Evolutionary conservation across 1,284 basidiomycete species (phyloP), one percentile per base, ranked within the genome.

Genomic region (Tylopilus orsonianus): DNA sequence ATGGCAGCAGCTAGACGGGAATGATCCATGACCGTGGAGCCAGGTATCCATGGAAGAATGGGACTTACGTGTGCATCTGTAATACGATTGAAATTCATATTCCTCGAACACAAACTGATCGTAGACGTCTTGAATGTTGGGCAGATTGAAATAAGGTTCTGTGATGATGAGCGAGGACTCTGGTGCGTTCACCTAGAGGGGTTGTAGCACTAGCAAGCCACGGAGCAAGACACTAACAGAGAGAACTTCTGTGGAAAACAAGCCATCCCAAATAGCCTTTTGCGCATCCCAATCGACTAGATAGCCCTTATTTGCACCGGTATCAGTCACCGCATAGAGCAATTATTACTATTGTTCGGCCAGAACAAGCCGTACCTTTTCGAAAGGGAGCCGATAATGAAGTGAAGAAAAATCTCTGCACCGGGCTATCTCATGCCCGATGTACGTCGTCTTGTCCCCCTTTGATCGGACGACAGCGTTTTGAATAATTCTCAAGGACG

Each of bases 21-120:
- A 44, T 50, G 54, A 35, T 47, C 39, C 41, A 46, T 58, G 41
- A 59, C 49, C 44, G 52, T 48, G 53, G 53, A 52, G 48, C 45
- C 48, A 40, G 24, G 56, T 53, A 56, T 51, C 52, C 45, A 51
- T 46, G 54, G 59, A 44, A 44, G 32, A 44, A 46, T 9, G 16
- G 22, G 8, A 75, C 87, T 66, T 69, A 94, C 92, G 85, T 44
- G 90, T 83, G 61, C 82, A 85, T 29, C 93, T 80, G 67, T 83
- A 79, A 65, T 92, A 91, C 39, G 89, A 85, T 37, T 78, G 74
- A 62, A 96, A 97, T 60, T 95, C 94, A 72, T 95, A 98, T 68
- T 97, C 93, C 62, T 98, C 95, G 60, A 97, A 97, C 0, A 96
- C 75, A 64, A 98, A 88, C 69, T 97, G 88, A 66, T 97, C 95